Evolutionary conservation across 768 basidiomycete genomes (phyloP).

Genomic region (Mycena venus): DNA sequence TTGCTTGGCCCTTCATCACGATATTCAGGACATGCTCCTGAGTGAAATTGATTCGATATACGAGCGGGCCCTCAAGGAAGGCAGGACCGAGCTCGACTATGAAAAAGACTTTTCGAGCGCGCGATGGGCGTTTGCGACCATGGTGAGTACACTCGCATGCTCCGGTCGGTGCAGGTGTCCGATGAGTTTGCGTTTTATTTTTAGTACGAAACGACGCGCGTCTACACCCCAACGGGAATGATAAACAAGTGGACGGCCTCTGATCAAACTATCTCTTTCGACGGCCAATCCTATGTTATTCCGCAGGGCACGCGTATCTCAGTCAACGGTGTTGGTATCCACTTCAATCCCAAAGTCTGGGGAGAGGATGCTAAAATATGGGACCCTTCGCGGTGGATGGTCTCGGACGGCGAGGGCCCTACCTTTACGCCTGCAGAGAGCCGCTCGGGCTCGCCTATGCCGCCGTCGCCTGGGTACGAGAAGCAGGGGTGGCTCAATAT

Average conservation of each 20-base stretch:
- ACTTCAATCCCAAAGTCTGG: constrained; percentile 20
- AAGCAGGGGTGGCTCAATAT: background rate
- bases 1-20: constrained; percentile 27
- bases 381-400: constrained; percentile 24
- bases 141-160: constrained; percentile 6
- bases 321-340: constrained; percentile 1
- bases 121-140: constrained; percentile 9
- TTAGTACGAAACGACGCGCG: constrained; percentile 21
- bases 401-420: background rate
- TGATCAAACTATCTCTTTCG: background rate
- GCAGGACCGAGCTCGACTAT: constrained; percentile 8
- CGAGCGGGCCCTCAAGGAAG: constrained; percentile 8
- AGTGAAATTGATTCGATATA: constrained; percentile 27
- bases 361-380: constrained; percentile 14
- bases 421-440: background rate
- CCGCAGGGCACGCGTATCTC: constrained; percentile 20
- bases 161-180: background rate
- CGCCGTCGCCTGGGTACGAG: background rate
- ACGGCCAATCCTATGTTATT: background rate
- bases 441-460: background rate
- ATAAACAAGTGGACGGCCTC: constrained; percentile 21
- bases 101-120: constrained; percentile 7
- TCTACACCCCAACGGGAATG: constrained; percentile 25
- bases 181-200: background rate
- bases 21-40: constrained; percentile 26